Base-by-base conservation (phyloP, 2,329 filamentous ascomycete genomes). In the Trichoderma simmonsii region DNA sequence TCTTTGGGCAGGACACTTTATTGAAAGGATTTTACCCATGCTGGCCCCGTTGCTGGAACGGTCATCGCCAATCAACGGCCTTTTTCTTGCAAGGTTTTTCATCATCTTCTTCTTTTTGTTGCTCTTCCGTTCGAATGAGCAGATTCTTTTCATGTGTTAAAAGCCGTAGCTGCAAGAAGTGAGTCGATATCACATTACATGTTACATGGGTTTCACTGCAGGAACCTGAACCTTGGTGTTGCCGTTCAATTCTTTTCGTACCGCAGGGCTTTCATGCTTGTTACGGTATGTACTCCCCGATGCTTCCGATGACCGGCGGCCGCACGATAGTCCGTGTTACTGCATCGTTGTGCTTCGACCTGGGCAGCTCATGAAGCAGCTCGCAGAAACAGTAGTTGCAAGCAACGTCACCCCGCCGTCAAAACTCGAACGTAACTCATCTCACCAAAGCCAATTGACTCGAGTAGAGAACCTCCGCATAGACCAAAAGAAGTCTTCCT, bases 31-130 rank as follows among this genome's bases (percentile, higher is more conserved):
- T 21, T 71, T 39, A 63, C 30, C 34, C 64, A 64, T 68, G 69
- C 48, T 43, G 36, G 62, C 26, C 48, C 48, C n/a, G 11, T 14
- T 54, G 48, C 48, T n/a, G n/a, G n/a, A n/a, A n/a, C n/a, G n/a
- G n/a, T n/a, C n/a, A n/a, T n/a, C 43, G 51, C 70, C 70, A 72
- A 72, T 72, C 70, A 72, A 51, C 57, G 51, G 32, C 30, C 57
- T 9, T 34, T 3, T 43, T 12, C n/a, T 24, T 72, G 70, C 70
- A 69, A 64, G 69, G 59, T 72, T 72, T 68, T 72, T 14, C 34
- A 32, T 32, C 30, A 9, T 72, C 36, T 64, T 32, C 34, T 12
- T 67, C 6, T 51, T 43, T 18, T 15, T 11, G 8, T 9, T 15
- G 7, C 14, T 30, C 1, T 0, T 3, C 30, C 3, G 18, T 57